Base-by-base conservation (phyloP, 352 stramenopile genomes). In the Globisporangium echinulatum region DNA sequence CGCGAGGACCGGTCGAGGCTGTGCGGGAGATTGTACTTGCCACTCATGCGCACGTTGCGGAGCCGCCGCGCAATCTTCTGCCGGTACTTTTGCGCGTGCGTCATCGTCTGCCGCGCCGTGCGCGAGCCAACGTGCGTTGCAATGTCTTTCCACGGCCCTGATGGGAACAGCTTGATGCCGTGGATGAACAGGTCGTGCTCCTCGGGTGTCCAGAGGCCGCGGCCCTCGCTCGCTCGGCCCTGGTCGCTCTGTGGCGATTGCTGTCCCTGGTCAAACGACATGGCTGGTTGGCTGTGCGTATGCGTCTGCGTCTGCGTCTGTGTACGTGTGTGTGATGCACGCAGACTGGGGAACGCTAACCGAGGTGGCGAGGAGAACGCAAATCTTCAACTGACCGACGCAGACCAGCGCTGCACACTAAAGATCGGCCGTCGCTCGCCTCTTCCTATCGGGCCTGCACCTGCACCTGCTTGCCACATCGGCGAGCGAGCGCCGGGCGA, bases 21-120 rank as follows among this genome's bases (percentile, higher is more conserved):
- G 69, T 83, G 87, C n/a, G 78, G 78, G 42, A 87, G 58, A 48
- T 71, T 84, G 54, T 84, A 74, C 60, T 85, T 79, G 54, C 72
- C 78, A 54, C 72, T 87, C 73, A 85, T 79, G 48, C 80, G 75
- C 59, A 83, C 77, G 46, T 88, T 88, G 50, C 80, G 80, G 62
- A 88, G 69, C 54, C 79, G 70, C 52, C 82, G 74, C 54, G 74
- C 76, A 67, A 92, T 87, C 69, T 92, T 92, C 67, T 92, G 79
- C 7, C 81, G 81, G 67, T 92, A 92, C 66, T 93, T 93, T 46
- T 93, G 80, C 61, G 83, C 83, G 67, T 92, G 83, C 10, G 78
- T 90, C 81, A 88, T 89, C 52, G 79, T 88, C 66, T 92, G 82
- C 10, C 80, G 77, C 46, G 80, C 80, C 59, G 80, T 90, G 56